These are phyloP conservation scores for Neostapfia colusana DNA, from an alignment of 176 grass and related monocot species.

Conservation along the genomic window DNA sequence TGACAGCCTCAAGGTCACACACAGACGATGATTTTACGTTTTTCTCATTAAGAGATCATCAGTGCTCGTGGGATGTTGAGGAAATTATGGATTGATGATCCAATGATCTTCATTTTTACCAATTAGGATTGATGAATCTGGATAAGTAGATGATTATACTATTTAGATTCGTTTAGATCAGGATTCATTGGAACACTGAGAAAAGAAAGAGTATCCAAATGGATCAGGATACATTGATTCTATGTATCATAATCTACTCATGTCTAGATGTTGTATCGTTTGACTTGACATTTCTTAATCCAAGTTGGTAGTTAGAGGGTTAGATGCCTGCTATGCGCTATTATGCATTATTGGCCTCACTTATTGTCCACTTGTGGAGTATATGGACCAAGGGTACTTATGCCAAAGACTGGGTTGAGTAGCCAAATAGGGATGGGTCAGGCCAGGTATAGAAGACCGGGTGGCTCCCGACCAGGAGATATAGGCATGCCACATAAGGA, in stretches of 20 bases:
- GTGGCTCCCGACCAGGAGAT: no score
- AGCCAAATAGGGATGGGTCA: no score
- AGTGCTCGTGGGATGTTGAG: background rate
- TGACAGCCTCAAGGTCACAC: background rate
- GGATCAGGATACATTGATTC: background rate
- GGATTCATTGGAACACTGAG: background rate
- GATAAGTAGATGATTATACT: no score
- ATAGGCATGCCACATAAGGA: no score
- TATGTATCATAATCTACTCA: background rate
- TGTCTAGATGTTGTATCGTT: background rate
- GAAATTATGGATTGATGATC: no score
- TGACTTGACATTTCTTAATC: background rate
- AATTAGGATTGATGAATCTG: no score
- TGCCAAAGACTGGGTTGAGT: no score
- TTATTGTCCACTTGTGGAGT: constrained; percentile 5
- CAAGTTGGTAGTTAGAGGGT: constrained; percentile 9
- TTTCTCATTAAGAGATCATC: background rate
- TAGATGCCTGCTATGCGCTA: background rate
- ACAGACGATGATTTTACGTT: background rate
- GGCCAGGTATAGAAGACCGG: no score
- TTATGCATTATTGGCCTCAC: constrained; percentile 5
- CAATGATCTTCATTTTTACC: no score
- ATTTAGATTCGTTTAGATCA: background rate
- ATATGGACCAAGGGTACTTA: no score
- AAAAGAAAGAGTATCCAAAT: constrained; percentile 2